Conservation (phyloP, 129 eudicot genomes). For the Oenanthe sinensis region DNA sequence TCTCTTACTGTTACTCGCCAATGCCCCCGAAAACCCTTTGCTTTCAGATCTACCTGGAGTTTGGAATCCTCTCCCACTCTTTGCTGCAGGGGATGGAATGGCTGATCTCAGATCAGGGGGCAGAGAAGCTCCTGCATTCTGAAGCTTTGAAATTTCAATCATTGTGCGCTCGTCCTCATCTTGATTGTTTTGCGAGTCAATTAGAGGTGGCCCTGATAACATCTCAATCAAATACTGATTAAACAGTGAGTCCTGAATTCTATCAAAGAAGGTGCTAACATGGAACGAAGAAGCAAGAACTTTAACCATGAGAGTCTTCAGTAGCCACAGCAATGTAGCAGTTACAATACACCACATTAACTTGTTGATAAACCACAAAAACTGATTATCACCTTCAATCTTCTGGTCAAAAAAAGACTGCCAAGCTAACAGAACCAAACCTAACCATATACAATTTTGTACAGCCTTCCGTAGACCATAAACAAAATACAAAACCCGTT, state of each 20-base stretch:
- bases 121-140: constrained; percentile 65
- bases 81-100: constrained; percentile 17
- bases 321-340: constrained; percentile 59
- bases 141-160: constrained; percentile 59
- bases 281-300: constrained; percentile 86
- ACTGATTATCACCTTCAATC: constrained; percentile 39
- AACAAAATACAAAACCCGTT: constrained; percentile 65
- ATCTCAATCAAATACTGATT: constrained; percentile 79
- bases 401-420: constrained; percentile 54
- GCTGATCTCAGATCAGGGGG: constrained; percentile 57
- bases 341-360: constrained; percentile 57
- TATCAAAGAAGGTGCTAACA: constrained; percentile 79
- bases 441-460: constrained; percentile 73
- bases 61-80: constrained; percentile 35
- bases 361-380: constrained; percentile 40
- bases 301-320: constrained; percentile 73
- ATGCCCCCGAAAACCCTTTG: constrained; percentile 26
- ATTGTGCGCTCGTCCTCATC: constrained; percentile 65
- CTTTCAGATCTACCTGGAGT: constrained; percentile 24
- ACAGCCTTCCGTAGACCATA: constrained; percentile 67
- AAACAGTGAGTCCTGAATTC: constrained; percentile 77
- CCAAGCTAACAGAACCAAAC: constrained; percentile 73
- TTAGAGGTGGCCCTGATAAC: constrained; percentile 65
- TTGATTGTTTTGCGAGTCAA: constrained; percentile 30
- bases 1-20: constrained; percentile 14